Base-by-base conservation (phyloP, 495 filamentous ascomycete species). In the Daldinia grandis region DNA sequence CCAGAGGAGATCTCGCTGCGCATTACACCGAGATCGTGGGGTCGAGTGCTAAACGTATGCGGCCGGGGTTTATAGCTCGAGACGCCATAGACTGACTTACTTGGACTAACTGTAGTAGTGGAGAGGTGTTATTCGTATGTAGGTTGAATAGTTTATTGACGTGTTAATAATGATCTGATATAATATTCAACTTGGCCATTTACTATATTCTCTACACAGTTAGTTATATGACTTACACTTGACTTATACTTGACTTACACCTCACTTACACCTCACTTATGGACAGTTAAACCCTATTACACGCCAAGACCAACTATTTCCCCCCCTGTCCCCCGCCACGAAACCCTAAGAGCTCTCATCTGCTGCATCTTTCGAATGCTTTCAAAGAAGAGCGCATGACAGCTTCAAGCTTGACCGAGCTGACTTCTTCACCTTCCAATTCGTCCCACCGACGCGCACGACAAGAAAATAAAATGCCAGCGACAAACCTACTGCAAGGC, bases 401-500 rank as follows among this genome's bases (percentile, higher is more conserved):
- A 59, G 55, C 33, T 59, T 9, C 14, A 67, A 35, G 10, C 44
- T 58, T 44, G 35, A 55, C 38, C 57, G 47, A 56, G 28, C 12
- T 5, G 31, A 50, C 27, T 61, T 47, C 19, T 10, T 14, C 9
- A 33, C 57, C 50, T 66, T 71, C 62, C 51, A 42, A 55, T 62
- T 55, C 8, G 25, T 35, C 24, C 30, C 17, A 71, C 58, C 58
- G 35, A 58, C n/a, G n/a, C n/a, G n/a, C n/a, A n/a, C n/a, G n/a
- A n/a, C n/a, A n/a, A n/a, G n/a, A n/a, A n/a, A n/a, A n/a, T 27
- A 37, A 44, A 0, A 83, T 83, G 82, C 73, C 80, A 7, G 59
- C 76, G 17, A 77, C 79, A 5, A 83, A 86, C 74, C 82, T 92
- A 68, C 84, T 94, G 42, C 78, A 80, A 61, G 85, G 84, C 78